Percentiles rank a stretch among this genome's conserved stretches.
phyloP scores from a whole-genome alignment of 805 yeast genomes.

The Barnettozyma sucrosica region DNA sequence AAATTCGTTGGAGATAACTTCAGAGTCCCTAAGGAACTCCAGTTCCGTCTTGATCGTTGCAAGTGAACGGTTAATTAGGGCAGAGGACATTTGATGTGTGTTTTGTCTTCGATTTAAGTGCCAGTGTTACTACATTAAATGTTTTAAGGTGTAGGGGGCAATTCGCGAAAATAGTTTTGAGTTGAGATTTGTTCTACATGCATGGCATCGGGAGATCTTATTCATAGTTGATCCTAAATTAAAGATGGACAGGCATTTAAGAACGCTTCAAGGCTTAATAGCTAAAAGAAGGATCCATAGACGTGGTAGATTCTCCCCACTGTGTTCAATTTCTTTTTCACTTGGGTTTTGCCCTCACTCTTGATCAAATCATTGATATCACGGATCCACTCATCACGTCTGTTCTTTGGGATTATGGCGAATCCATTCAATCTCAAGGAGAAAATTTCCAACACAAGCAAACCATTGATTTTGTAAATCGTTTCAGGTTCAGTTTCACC shows the following conservation, averaged over 20 bases:
- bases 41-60: conserved; percentile 72
- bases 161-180: no score
- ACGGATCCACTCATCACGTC: conserved; percentile 49
- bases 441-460: conserved; percentile 59
- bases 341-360: conserved; percentile 26
- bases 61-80: conserved; percentile 71
- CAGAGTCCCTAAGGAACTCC: conserved; percentile 71
- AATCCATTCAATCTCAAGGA: conserved; percentile 47
- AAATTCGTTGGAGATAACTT: conserved; percentile 56
- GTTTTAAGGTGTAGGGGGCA: not conserved
- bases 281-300: conserved; percentile 36
- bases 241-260: no score
- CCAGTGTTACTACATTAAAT: not conserved
- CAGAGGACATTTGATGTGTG: conserved; percentile 35
- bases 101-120: not conserved
- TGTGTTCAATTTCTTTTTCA: conserved; percentile 38
- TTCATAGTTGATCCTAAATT: no score
- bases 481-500: conserved; percentile 19
- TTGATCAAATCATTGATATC: conserved; percentile 59
- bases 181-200: no score
- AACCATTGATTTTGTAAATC: conserved; percentile 44
- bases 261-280: no score
- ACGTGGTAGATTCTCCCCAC: conserved; percentile 57
- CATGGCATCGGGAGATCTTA: no score
- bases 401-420: conserved; percentile 42